Base-by-base conservation (phyloP, 2,329 filamentous ascomycete genomes). In the Arthrobotrys entomopaga region DNA sequence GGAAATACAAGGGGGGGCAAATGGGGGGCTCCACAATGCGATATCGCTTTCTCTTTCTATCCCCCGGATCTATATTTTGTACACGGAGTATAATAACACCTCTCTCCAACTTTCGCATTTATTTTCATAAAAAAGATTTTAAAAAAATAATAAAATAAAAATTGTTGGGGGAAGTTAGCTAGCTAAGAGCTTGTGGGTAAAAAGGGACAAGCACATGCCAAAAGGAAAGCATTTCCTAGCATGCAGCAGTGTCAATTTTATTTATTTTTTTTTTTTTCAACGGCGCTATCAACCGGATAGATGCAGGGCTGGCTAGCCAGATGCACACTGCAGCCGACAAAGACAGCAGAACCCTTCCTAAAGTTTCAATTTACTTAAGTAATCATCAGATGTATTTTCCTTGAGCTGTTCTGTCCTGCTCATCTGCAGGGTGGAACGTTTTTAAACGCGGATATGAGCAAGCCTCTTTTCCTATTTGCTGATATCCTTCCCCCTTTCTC, bases 31-130 rank as follows among this genome's bases (percentile, higher is more conserved):
- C 53, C 26, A 56, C 54, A 29, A 38, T 42, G 64, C 65, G 65
- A 69, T 69, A 61, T 69, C 65, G 65, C 56, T 56, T 69, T 69
- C 56, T 59, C 48, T 61, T 56, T 38, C 48, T 57, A 26, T 34
- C 29, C 29, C 29, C 64, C 42, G 50, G 24, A 42, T 46, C 46
- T 19, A 38, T 59, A n/a, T n/a, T n/a, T n/a, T n/a, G n/a, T n/a
- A n/a, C n/a, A n/a, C n/a, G n/a, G n/a, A n/a, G n/a, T n/a, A n/a
- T n/a, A n/a, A n/a, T n/a, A 42, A 15, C 3, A 40, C 56, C 38
- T 38, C 52, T 19, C 46, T 50, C 29, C 29, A 34, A 34, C 29
- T 34, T 34, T 34, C 46, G 42, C 42, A 19, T 46, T 15, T 19
- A 46, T 46, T 19, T 43, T 46, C 42, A 46, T 1, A n/a, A n/a